phyloP scores from a whole-genome alignment of 148 eudicot species.

The Suaeda aralocaspica region DNA sequence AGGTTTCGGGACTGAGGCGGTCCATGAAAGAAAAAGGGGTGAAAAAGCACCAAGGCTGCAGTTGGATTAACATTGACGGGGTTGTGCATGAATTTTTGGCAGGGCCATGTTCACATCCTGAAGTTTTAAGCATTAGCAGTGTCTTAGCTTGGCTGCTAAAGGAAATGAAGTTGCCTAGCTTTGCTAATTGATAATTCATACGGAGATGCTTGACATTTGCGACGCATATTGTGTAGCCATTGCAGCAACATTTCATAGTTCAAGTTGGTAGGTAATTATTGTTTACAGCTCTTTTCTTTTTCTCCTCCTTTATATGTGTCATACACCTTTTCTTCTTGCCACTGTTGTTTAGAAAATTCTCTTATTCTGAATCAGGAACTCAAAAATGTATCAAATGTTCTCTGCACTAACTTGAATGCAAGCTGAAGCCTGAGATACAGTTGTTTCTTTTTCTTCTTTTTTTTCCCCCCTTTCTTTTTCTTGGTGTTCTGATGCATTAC shows the following conservation, averaged over 20 bases:
- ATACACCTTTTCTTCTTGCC: neutral
- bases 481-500: too few relatives aligned
- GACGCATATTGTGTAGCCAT: neutral
- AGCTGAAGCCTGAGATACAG: too few relatives aligned
- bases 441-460: too few relatives aligned
- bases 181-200: slow-evolving; percentile 10
- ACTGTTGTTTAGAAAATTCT: neutral
- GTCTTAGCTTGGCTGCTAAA: slow-evolving; percentile 43
- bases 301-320: neutral
- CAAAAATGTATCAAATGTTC: too few relatives aligned
- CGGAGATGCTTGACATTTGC: slow-evolving; percentile 7
- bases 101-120: slow-evolving; percentile 46
- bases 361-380: neutral
- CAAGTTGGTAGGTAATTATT: neutral
- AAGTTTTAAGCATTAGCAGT: slow-evolving; percentile 25
- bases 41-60: slow-evolving; percentile 59
- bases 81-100: slow-evolving; percentile 62
- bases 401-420: too few relatives aligned
- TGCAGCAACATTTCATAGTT: neutral
- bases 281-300: neutral
- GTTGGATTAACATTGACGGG: slow-evolving; percentile 64
- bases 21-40: slow-evolving; percentile 61
- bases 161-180: slow-evolving; percentile 50
- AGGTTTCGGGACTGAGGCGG: slow-evolving; percentile 55
- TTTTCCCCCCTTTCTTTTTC: too few relatives aligned